Conservation (phyloP, 23 red algal species). For the Agarophyton chilense region DNA sequence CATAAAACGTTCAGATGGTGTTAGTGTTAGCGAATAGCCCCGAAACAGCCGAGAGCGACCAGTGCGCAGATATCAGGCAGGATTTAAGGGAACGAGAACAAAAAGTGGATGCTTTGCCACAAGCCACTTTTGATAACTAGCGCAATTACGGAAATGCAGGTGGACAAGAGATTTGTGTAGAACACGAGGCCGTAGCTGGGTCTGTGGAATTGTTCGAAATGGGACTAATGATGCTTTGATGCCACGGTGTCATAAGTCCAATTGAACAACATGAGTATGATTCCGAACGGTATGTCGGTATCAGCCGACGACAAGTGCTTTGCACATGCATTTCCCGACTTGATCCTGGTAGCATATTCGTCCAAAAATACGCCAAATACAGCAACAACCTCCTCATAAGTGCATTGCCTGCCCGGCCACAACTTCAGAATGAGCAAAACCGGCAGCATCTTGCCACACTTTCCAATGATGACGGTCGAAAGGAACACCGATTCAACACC, state of each 20-base stretch:
- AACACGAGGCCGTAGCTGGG: conserved; percentile 81
- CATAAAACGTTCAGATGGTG: conserved; percentile 75
- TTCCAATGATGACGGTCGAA: conserved; percentile 85
- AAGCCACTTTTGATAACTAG: conserved; percentile 24
- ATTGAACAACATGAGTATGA: conserved; percentile 68
- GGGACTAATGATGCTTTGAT: conserved; percentile 70
- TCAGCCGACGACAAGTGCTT: conserved; percentile 22
- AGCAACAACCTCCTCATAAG: conserved; percentile 35
- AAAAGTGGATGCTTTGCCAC: conserved; percentile 30
- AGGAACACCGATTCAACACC: conserved; percentile 79
- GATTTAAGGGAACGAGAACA: conserved; percentile 6
- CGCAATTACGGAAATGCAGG: conserved; percentile 28
- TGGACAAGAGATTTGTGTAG: conserved; percentile 74
- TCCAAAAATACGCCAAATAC: conserved; percentile 38
- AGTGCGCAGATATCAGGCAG: conserved; percentile 57
- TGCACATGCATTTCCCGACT: conserved; percentile 63
- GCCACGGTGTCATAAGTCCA: conserved; percentile 74
- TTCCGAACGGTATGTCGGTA: conserved; percentile 46
- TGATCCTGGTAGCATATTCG: conserved; percentile 52
- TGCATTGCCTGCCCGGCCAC: conserved; percentile 28
- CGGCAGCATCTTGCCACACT: conserved; percentile 92
- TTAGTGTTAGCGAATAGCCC: conserved; percentile 82
- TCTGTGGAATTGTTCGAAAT: conserved; percentile 62
- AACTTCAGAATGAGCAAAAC: conserved; percentile 73
- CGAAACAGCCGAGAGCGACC: conserved; percentile 65